Base-by-base conservation (phyloP, 208 protist genomes). In the Strigomonas galati region DNA sequence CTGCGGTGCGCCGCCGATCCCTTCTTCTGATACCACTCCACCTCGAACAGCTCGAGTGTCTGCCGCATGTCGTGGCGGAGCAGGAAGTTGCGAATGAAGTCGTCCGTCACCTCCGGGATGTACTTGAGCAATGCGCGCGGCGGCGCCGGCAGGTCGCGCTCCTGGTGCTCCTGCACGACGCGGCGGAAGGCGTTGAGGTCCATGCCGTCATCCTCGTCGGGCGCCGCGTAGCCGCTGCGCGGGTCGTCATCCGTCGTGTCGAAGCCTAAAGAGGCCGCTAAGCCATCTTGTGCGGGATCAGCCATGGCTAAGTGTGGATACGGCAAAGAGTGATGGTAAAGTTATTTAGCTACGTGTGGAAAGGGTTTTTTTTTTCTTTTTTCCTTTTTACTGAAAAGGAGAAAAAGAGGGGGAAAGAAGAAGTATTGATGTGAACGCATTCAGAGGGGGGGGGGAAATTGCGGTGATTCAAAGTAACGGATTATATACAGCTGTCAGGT, bases 51-150 rank as follows among this genome's bases (percentile, higher is more conserved):
- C 23, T 93, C 83, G 65, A 97, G 74, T 21, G 89, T 97, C 19
- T 71, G 58, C 28, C 67, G 72, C 84, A 97, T 87, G 32, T 78
- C 78, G 49, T 94, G 81, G 37, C 91, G 82, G 3, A 93, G 54
- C 26, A 97, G 78, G 65, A 97, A 97, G 70, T 97, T 97, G 1
- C 92, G 80, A 49, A 97, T 77, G 69, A 93, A 97, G 76, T 97
- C 94, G 54, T 97, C 90, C 49, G 93, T 89, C 26, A 95, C 91
- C 71, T 97, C 92, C n/a, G 94, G 94, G 35, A 93, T 71, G 31
- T 85, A 89, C 62, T 90, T 82, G 15, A 97, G 72, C 52, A 88
- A 67, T n/a, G 89, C 78, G 40, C 82, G 96, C 21, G 93, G 84
- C 19, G 77, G 73, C 2, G 85, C 68, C 19, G 87, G 90, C 23